Evolutionary conservation across 2,329 filamentous ascomycete species (phyloP).

Genomic region (Hypoxylon sp.): DNA sequence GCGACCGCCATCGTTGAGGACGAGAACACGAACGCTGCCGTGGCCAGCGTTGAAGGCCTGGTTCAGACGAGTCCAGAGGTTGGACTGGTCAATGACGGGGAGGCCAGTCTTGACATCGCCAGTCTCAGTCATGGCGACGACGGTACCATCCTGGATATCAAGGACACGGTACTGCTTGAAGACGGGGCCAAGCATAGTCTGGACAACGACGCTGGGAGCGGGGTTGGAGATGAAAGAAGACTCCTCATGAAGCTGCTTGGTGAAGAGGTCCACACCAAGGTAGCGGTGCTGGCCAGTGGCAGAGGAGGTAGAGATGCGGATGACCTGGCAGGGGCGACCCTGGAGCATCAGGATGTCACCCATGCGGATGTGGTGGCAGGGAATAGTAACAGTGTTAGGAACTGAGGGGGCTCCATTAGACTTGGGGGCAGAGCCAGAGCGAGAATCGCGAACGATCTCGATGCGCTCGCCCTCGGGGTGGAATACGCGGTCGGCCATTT

Average conservation of each 20-base stretch:
- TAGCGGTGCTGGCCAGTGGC: slow-evolving; percentile 99
- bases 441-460: slow-evolving; percentile 64
- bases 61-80: slow-evolving; percentile 84
- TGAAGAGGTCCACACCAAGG: slow-evolving; percentile 99
- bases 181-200: slow-evolving; percentile 99
- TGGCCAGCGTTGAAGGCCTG: slow-evolving; percentile 91
- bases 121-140: slow-evolving; percentile 99
- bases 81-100: slow-evolving; percentile 94
- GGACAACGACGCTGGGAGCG: slow-evolving; percentile 94
- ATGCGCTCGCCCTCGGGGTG: slow-evolving; percentile 65
- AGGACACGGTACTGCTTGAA: slow-evolving; percentile 99
- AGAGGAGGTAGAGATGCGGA: slow-evolving; percentile 97
- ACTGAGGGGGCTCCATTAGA: slow-evolving; percentile 52
- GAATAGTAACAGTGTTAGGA: slow-evolving; percentile 95
- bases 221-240: slow-evolving; percentile 98
- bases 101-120: slow-evolving; percentile 98
- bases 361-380: slow-evolving; percentile 99
- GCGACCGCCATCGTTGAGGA: slow-evolving; percentile 92
- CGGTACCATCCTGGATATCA: slow-evolving; percentile 86
- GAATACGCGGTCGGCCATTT: slow-evolving; percentile 69
- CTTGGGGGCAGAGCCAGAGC: slow-evolving; percentile 54
- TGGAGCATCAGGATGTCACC: slow-evolving; percentile 99
- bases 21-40: slow-evolving; percentile 93
- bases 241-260: slow-evolving; percentile 99
- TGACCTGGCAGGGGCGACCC: slow-evolving; percentile 99